Base-by-base conservation (phyloP, 768 basidiomycete genomes). In the Tylopilus plumbeoviolaceoides region DNA sequence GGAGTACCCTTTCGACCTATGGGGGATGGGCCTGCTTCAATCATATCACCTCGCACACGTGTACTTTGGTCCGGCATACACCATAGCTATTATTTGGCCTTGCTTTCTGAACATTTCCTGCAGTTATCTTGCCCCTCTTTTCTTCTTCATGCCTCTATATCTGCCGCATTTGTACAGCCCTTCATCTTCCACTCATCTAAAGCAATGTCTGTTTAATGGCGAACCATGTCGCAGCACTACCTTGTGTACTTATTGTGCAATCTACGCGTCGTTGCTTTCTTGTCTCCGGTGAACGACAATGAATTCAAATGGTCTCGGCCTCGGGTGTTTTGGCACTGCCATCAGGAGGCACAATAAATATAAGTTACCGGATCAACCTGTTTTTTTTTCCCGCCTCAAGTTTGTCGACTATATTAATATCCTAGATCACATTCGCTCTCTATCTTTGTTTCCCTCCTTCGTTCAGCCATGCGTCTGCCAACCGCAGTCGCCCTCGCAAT, bases 21-120 rank as follows among this genome's bases (percentile, higher is more conserved):
- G 67, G 65, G n/a, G 66, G 69, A 63, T 70, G 58, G 55, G 58
- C 68, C 63, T 61, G 62, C 63, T 61, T 63, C 63, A 74, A 74
- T 73, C 75, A 77, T 78, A 77, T 75, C 76, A 74, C 70, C 71
- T 72, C 71, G 74, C 71, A 73, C 81, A 84, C 59, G 78, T 85
- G 84, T 85, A 85, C 81, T 80, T 74, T 81, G 79, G 78, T 73
- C 75, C 74, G 74, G 80, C 81, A 82, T 79, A 78, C 75, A 74
- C 73, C 73, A 72, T 66, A 65, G 67, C 66, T 72, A 66, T 70
- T 63, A 61, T 50, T 53, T 55, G 54, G 55, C 60, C 57, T 67
- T 67, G 71, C 72, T 69, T 72, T 72, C 73, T 56, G 67, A 68
- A 70, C 63, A 55, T 31, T 64, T 47, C 40, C n/a, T n/a, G n/a